Percentiles rank a stretch among this genome's conserved stretches.
phyloP scores from a whole-genome alignment of 116 monocot genomes.

The Zostera marina region DNA sequence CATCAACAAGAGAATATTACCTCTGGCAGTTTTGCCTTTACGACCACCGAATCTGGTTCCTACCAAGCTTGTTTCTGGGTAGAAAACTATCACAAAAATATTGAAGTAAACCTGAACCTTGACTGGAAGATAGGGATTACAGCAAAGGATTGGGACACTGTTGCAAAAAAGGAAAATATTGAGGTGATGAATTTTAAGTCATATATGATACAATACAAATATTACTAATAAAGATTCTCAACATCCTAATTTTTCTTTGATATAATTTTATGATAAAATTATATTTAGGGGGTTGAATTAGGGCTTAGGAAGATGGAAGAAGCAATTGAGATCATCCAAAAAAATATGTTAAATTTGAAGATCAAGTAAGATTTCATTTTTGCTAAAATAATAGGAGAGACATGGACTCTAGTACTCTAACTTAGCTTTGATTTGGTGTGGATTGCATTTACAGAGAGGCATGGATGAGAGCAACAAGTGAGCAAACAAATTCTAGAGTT shows the following conservation, averaged over 20 bases:
- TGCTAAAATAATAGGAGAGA: background rate
- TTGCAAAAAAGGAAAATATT: constrained; percentile 64
- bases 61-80: constrained; percentile 66
- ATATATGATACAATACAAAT: background rate
- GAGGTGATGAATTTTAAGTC: constrained; percentile 19
- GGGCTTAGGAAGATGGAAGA: constrained; percentile 53
- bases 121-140: constrained; percentile 56
- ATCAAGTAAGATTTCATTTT: constrained; percentile 14
- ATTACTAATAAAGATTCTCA: background rate
- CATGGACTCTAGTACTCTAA: background rate
- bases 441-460: constrained; percentile 41
- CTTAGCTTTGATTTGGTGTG: background rate
- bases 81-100: constrained; percentile 7
- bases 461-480: constrained; percentile 47
- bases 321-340: constrained; percentile 41
- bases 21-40: constrained; percentile 55
- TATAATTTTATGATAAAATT: background rate
- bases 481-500: constrained; percentile 54
- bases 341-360: constrained; percentile 45
- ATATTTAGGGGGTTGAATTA: constrained; percentile 48
- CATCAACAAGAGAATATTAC: constrained; percentile 45
- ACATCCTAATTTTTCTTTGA: background rate
- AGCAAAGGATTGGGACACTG: constrained; percentile 61
- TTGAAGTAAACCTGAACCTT: constrained; percentile 29
- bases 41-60: constrained; percentile 46